Conservation (phyloP, 805 yeast genomes). For the Zygotorulaspora danielsina region DNA sequence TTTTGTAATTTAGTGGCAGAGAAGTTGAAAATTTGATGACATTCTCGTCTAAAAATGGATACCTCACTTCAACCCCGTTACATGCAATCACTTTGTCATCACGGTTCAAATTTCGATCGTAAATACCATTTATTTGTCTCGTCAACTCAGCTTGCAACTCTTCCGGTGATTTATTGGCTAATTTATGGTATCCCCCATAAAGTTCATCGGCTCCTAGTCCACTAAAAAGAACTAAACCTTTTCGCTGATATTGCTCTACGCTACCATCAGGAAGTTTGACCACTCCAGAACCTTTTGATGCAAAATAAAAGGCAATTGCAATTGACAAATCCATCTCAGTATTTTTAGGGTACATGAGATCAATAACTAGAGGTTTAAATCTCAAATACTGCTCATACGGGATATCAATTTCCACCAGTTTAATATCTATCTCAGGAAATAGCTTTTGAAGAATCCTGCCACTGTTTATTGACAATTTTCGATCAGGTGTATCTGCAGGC, state of each 20-base stretch:
- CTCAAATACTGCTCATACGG: constrained; percentile 59
- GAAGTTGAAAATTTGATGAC: constrained; percentile 50
- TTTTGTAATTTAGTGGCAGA: constrained; percentile 48
- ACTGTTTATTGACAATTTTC: constrained; percentile 66
- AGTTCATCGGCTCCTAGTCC: constrained; percentile 98
- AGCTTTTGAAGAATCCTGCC: constrained; percentile 46
- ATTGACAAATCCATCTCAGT: constrained; percentile 96
- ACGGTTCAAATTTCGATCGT: constrained; percentile 77
- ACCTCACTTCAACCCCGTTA: constrained; percentile 88
- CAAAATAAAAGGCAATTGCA: constrained; percentile 93
- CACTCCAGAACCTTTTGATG: constrained; percentile 56
- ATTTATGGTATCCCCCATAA: constrained; percentile 93
- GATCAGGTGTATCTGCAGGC: constrained; percentile 77
- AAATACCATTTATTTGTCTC: constrained; percentile 67
- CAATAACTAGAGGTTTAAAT: constrained; percentile 49
- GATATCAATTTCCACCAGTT: constrained; percentile 66
- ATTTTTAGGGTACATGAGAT: constrained; percentile 72
- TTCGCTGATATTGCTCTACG: constrained; percentile 41
- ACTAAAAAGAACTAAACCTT: constrained; percentile 69
- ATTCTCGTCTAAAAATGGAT: constrained; percentile 71
- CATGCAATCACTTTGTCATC: constrained; percentile 84
- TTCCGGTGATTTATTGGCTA: constrained; percentile 44
- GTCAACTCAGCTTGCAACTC: constrained; percentile 57
- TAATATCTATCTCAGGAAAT: constrained; percentile 42
- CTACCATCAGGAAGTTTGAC: constrained; percentile 19